Evolutionary conservation across 169 alveolate genomes (phyloP), one percentile per base, ranked within the genome.

Genomic region (Plasmodium vinckei): DNA sequence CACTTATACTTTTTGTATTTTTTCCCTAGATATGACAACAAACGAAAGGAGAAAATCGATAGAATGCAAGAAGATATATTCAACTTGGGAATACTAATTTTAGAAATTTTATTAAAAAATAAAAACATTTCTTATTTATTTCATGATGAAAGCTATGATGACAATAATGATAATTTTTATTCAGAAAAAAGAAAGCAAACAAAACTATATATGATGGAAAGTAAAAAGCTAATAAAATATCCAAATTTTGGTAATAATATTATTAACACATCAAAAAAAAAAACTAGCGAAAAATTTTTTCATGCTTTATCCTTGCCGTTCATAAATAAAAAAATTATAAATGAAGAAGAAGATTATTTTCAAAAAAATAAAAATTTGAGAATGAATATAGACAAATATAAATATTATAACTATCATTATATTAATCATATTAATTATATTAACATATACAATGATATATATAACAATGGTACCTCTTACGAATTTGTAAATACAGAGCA

Each of bases 331-430:
- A 73, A 19, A 33, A 77, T 77, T 2, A 77, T 63, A 63, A 77
- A 63, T 42, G 88, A 77, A 44, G 88, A 77, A 68, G 44, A 77
- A 10, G 51, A 13, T 47, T 77, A 46, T 77, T 77, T 77, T 13
- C 64, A 77, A 63, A 56, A 77, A 47, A 77, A 77, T 57, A 63
- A 77, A 51, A 51, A 77, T 42, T 21, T 77, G 5, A 77, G 65
- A 64, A 23, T 77, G 59, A 77, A 77, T 51, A 77, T 77, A 25
- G 79, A 77, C 59, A 77, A 77, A 77, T 77, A 77, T 49, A 77
- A 44, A 56, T 56, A 77, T 44, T 77, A 77, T 46, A 77, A 77
- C 33, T 77, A 77, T 44, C 88, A 77, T 44, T 77, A 77, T 68
- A 77, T 77, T 49, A 77, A 77, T 17, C 63, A 56, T 69, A 65